phyloP scores from a whole-genome alignment of 352 stramenopile species.

The Phytophthora sojae region DNA sequence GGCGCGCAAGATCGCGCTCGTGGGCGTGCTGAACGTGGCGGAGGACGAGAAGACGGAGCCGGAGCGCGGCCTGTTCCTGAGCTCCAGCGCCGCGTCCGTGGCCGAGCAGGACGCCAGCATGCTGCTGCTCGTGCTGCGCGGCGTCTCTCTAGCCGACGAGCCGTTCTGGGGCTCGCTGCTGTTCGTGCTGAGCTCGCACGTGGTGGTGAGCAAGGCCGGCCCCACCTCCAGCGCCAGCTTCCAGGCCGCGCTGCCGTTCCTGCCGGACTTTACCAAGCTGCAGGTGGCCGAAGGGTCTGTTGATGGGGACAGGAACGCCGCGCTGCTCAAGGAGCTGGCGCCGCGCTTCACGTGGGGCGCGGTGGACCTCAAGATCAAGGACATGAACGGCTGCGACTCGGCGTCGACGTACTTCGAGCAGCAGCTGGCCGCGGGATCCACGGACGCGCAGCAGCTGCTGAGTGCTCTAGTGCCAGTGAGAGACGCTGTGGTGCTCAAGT shows the following conservation, averaged over 20 bases:
- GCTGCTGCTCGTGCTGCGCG: slow-evolving; percentile 57
- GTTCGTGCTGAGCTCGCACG: slow-evolving; percentile 64
- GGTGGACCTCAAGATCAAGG: slow-evolving; percentile 81
- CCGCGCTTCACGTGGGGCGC: slow-evolving; percentile 73
- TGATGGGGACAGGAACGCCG: slow-evolving; percentile 43
- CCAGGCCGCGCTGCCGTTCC: slow-evolving; percentile 51
- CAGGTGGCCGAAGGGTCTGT: slow-evolving; percentile 41
- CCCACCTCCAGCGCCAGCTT: slow-evolving; percentile 54
- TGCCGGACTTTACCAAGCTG: slow-evolving; percentile 57
- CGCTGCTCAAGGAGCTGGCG: slow-evolving; percentile 59
- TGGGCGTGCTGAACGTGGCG: slow-evolving; percentile 58
- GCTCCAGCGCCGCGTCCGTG: slow-evolving; percentile 46
- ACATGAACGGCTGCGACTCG: slow-evolving; percentile 76
- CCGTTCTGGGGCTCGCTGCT: slow-evolving; percentile 75
- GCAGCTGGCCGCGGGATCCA: slow-evolving; percentile 51
- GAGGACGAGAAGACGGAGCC: slow-evolving; percentile 23
- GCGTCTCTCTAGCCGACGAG: slow-evolving; percentile 57
- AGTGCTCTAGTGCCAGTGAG: slow-evolving; percentile 42
- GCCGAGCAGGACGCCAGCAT: slow-evolving; percentile 60
- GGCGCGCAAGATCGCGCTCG: slow-evolving; percentile 59
- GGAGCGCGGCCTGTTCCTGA: slow-evolving; percentile 70
- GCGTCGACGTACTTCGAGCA: slow-evolving; percentile 75
- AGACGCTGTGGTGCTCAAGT: slow-evolving; percentile 77
- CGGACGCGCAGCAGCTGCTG: slow-evolving; percentile 62
- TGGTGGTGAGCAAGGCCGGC: slow-evolving; percentile 51